A percentile compares a stretch with the other conserved stretches of the same genome.
phyloP scores from a whole-genome alignment of 768 basidiomycete species.

The Podaxis sp. region DNA sequence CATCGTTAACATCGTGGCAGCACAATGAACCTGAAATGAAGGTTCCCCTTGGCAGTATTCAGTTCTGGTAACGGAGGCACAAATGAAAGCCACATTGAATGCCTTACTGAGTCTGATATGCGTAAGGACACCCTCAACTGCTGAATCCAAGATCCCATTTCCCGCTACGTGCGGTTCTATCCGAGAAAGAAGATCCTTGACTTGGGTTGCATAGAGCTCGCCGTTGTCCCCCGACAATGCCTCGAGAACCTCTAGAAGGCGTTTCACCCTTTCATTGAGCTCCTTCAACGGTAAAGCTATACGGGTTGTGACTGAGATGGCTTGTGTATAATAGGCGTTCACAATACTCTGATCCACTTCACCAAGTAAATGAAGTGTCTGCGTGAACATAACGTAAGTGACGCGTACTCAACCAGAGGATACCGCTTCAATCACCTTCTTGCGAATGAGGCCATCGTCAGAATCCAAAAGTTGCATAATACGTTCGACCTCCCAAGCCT shows the following conservation, averaged over 20 bases:
- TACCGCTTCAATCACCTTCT: conserved; percentile 44
- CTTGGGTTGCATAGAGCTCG: conserved; percentile 53
- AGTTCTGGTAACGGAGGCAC: not conserved
- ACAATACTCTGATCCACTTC: conserved; percentile 61
- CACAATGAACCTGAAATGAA: conserved; percentile 42
- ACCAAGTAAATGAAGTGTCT: conserved; percentile 64
- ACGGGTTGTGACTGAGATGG: conserved; percentile 2
- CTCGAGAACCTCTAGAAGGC: conserved; percentile 55
- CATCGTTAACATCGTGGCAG: conserved; percentile 42
- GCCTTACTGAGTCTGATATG: conserved; percentile 50
- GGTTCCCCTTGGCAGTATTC: conserved; percentile 32
- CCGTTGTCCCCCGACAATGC: conserved; percentile 49
- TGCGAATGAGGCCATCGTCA: conserved; percentile 55
- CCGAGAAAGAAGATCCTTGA: conserved; percentile 42
- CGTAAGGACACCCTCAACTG: conserved; percentile 55
- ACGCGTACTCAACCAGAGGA: not conserved
- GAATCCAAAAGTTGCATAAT: conserved; percentile 70
- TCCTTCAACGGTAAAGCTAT: conserved; percentile 22
- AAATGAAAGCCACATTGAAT: conserved; percentile 5
- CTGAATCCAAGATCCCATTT: conserved; percentile 39
- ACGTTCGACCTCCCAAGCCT: conserved; percentile 72
- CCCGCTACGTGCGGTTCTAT: conserved; percentile 41
- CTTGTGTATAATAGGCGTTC: conserved; percentile 50
- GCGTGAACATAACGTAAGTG: conserved; percentile 11
- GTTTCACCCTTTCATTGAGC: conserved; percentile 19